Base-by-base conservation (phyloP, 768 basidiomycete species). In the Mycena alexandri region DNA sequence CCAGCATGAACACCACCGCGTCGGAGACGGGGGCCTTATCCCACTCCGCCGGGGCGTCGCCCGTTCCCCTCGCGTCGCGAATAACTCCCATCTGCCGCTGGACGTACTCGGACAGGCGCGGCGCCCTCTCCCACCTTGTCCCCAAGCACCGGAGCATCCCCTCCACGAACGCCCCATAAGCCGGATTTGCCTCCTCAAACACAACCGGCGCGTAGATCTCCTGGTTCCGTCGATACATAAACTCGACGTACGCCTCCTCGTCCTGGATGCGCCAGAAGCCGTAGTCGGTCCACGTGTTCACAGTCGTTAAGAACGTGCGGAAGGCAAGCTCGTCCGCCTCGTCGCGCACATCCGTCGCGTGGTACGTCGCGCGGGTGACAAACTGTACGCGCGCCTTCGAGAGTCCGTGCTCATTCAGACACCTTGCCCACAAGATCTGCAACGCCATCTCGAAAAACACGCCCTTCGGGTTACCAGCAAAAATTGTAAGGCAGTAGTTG, bases 181-280 rank as follows among this genome's bases (percentile, higher is more conserved):
- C 36, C 48, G 63, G 3, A 66, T 55, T 61, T 33, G 46, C 42
- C 56, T 66, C 68, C 21, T 65, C 64, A 62, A 72, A 72, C 36
- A 47, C 29, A 55, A 53, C 53, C 6, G 51, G 48, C 52, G 51
- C 63, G 54, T 62, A 68, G 61, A 63, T 58, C 51, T 69, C 67
- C 43, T 72, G 63, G 50, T 66, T 61, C 38, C 66, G 68, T 36
- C 25, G 34, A 52, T 66, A 62, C 55, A 72, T 61, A 25, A 57
- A 58, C 16, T 72, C 61, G 47, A 72, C 68, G 22, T 65, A 72
- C n/a, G 56, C 63, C 14, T 19, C 59, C 65, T 69, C 71, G 46
- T 72, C 71, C 38, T 50, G 67, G 55, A 72, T 67, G 47, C 68
- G 61, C 64, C 68, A 72, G 52, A 57, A 69, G 29, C 71, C 71